Evolutionary conservation across 1,284 basidiomycete genomes (phyloP), one percentile per base, ranked within the genome.

Genomic region (Peniophora sp.): DNA sequence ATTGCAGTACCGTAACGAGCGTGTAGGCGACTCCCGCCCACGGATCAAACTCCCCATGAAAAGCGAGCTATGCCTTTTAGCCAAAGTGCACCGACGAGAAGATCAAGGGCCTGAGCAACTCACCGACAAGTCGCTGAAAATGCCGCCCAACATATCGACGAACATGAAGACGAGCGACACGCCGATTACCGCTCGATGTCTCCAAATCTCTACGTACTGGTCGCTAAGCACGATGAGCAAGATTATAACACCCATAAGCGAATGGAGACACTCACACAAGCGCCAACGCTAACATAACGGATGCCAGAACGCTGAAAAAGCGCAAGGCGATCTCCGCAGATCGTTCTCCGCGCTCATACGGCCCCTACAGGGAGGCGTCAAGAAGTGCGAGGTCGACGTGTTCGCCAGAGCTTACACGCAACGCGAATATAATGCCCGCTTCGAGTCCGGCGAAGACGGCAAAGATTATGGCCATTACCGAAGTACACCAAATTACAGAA

Each of bases 161-260:
- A 68, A 57, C 70, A 92, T 84, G 67, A 92, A 91, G 2, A 71
- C 44, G 47, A 87, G 66, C 1, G 83, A 87, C 52, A 93, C 82
- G 3, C 89, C 89, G 24, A 83, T 66, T 43, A 92, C 89, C 62
- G 89, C 81, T 55, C 71, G 71, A 56, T 73, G 72, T 56, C 77
- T 77, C 68, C 78, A 85, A 43, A 92, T 92, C 63, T 91, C 88
- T 57, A 71, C 74, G 53, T 77, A 82, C 61, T 82, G 78, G 9
- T 79, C 79, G 16, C 69, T 69, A 47, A 20, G 35, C 12, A 23
- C 2, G 10, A 12, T 23, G 17, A 27, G 12, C 34, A 43, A 1
- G 12, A 25, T 14, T 23, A 16, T n/a, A 5, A 20, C 9, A 22
- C 35, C 44, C 45, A 41, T 12, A 34, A 34, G 27, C 23, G 35